Evolutionary conservation across 176 grass and related monocot genomes (phyloP).

Genomic region (Alloteropsis semialata): DNA sequence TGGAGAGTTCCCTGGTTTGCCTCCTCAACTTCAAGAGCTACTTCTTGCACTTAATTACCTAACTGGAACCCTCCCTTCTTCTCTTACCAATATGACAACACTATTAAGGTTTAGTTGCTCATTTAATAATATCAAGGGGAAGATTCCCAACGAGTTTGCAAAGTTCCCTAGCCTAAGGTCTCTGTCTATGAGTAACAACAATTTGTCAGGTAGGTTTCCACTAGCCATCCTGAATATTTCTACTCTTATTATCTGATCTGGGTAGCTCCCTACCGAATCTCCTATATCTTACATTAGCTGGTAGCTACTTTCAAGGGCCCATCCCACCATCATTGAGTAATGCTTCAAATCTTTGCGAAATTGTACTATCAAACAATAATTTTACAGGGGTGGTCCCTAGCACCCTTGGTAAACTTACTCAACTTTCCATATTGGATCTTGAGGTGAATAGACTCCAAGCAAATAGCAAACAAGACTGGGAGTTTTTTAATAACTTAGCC

Average conservation of each 20-base stretch:
- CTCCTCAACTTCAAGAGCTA: background rate
- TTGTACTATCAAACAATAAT: background rate
- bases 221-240: background rate
- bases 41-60: background rate
- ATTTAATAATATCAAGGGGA: background rate
- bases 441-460: conserved; percentile 6
- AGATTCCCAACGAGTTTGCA: background rate
- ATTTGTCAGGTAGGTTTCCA: background rate
- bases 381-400: conserved; percentile 11
- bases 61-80: background rate
- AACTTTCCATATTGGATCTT: background rate
- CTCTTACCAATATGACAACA: background rate
- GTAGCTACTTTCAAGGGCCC: background rate
- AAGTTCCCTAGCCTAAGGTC: background rate
- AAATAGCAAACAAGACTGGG: background rate
- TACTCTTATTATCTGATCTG: background rate
- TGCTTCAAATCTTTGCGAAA: background rate
- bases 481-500: conserved; percentile 23
- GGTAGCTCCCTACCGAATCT: conserved; percentile 1
- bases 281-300: background rate
- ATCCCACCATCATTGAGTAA: conserved; percentile 10
- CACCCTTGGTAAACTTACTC: background rate
- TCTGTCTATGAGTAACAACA: background rate
- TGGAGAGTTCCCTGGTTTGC: background rate
- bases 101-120: background rate